Conservation (phyloP, 208 protist species). For the Trypanosoma avium region DNA sequence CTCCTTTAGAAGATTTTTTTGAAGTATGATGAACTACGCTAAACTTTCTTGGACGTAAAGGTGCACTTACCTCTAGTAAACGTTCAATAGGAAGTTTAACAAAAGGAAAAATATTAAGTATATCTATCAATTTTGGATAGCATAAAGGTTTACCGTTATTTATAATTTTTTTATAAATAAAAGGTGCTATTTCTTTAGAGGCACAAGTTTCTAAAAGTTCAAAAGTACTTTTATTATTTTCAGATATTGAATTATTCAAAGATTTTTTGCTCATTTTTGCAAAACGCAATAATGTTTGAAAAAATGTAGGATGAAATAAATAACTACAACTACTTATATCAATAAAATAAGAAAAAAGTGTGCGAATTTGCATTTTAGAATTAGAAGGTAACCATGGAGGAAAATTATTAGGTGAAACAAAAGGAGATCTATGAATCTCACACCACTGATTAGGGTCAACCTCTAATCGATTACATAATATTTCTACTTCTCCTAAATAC, state of each 20-base stretch:
- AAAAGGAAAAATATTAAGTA: constrained; percentile 73
- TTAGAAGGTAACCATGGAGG: constrained; percentile 79
- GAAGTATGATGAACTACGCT: constrained; percentile 45
- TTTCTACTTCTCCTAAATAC: constrained; percentile 30
- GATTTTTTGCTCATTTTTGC: constrained; percentile 30
- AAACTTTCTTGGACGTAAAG: constrained; percentile 72
- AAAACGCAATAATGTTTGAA: constrained; percentile 62
- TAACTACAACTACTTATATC: constrained; percentile 85
- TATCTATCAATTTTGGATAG: constrained; percentile 71
- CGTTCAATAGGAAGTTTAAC: constrained; percentile 71
- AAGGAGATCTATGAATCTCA: constrained; percentile 73
- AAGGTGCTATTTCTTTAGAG: constrained; percentile 35
- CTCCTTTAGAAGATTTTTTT: neutral
- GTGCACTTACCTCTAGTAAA: constrained; percentile 73
- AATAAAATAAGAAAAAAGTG: constrained; percentile 75
- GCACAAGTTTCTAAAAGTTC: constrained; percentile 54
- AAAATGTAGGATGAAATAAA: constrained; percentile 72
- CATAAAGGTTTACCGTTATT: constrained; percentile 54
- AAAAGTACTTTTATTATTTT: constrained; percentile 25
- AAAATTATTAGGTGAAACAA: constrained; percentile 76
- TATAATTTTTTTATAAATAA: constrained; percentile 52
- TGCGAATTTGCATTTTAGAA: constrained; percentile 53
- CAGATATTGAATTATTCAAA: neutral
- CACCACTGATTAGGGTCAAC: constrained; percentile 54
- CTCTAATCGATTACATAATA: constrained; percentile 54